phyloP scores from a whole-genome alignment of 768 basidiomycete genomes.

The Hysterangium stoloniferum region DNA sequence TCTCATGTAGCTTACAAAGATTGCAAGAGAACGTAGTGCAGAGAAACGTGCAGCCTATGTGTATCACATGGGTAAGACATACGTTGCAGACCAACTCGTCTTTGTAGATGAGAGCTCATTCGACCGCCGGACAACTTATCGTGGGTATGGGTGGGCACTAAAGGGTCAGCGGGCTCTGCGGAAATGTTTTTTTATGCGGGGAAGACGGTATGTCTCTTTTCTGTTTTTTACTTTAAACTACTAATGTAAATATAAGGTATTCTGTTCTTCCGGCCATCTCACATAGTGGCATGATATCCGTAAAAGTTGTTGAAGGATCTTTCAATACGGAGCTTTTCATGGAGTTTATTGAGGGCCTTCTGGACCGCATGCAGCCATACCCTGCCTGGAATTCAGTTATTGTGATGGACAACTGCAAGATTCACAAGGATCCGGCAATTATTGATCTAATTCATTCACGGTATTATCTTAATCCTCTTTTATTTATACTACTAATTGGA shows the following conservation, averaged over 20 bases:
- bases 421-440: conserved; percentile 16
- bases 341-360: conserved; percentile 18
- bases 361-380: conserved; percentile 15
- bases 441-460: conserved; percentile 11
- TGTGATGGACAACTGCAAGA: conserved; percentile 22
- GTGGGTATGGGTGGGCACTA: conserved; percentile 11
- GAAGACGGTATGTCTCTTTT: conserved; percentile 17
- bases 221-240: neutral
- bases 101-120: conserved; percentile 15
- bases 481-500: neutral
- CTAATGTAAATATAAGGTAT: no score
- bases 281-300: conserved; percentile 20
- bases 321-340: conserved; percentile 17
- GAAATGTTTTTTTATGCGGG: conserved; percentile 16
- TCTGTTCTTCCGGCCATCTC: conserved; percentile 26
- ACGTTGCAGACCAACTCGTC: conserved; percentile 14
- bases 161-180: conserved; percentile 9
- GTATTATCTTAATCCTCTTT: neutral
- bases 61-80: conserved; percentile 7
- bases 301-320: conserved; percentile 18
- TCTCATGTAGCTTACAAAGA: conserved; percentile 11
- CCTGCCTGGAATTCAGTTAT: conserved; percentile 19
- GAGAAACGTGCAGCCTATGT: conserved; percentile 13
- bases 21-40: conserved; percentile 15
- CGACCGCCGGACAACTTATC: conserved; percentile 9